Conservation (phyloP, 2,329 filamentous ascomycete species). For the Alternaria brassicicola region DNA sequence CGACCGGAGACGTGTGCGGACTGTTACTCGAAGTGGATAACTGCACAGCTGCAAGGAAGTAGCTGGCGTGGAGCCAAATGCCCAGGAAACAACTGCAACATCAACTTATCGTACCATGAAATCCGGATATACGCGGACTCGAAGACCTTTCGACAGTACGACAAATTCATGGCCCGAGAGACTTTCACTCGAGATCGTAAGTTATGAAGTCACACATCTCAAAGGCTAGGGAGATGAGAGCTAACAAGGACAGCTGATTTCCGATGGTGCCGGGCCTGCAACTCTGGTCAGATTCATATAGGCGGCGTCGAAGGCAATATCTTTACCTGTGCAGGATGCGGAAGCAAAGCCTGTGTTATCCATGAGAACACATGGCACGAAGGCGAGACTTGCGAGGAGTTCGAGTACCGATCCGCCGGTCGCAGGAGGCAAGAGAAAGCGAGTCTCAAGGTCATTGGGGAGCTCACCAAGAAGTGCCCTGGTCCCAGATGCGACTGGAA, state of each 20-base stretch:
- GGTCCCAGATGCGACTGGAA: conserved; percentile 41
- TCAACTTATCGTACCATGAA: conserved; percentile 53
- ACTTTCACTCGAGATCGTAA: conserved; percentile 50
- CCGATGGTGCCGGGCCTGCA: conserved; percentile 62
- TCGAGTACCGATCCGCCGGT: conserved; percentile 42
- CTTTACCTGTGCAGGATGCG: conserved; percentile 49
- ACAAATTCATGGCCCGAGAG: conserved; percentile 52
- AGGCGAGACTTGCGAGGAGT: conserved; percentile 51
- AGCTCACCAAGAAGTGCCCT: conserved; percentile 50
- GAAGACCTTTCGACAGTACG: conserved; percentile 37
- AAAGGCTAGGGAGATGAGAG: background rate
- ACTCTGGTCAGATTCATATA: conserved; percentile 61
- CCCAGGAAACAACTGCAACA: conserved; percentile 55
- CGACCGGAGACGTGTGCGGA: conserved; percentile 40
- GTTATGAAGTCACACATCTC: background rate
- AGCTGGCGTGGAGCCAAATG: conserved; percentile 59
- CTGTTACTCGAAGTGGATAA: conserved; percentile 50
- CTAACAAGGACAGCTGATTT: conserved; percentile 50
- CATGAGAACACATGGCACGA: conserved; percentile 48
- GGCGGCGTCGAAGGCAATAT: conserved; percentile 53
- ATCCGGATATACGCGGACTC: conserved; percentile 43
- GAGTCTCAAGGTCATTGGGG: conserved; percentile 35
- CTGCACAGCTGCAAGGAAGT: conserved; percentile 45
- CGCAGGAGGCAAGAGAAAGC: conserved; percentile 38
- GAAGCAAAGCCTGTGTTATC: conserved; percentile 45